Percentiles rank a stretch among this genome's conserved stretches.
Conservation (phyloP, 371 early-diverging fungal species). For the Mucor velutinosus region DNA sequence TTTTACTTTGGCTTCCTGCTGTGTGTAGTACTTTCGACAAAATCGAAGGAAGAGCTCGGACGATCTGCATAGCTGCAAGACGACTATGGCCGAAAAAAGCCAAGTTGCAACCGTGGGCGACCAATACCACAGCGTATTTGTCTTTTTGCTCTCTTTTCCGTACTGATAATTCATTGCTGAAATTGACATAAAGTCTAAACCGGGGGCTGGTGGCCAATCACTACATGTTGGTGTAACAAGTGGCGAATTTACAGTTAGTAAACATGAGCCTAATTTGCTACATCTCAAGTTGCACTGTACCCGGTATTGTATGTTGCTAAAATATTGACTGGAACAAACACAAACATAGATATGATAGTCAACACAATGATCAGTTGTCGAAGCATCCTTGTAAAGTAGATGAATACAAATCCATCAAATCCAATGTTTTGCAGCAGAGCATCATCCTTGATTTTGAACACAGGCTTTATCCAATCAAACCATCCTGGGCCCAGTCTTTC, state of each 20-base stretch:
- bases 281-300: constrained; percentile 12
- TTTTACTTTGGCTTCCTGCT: not conserved
- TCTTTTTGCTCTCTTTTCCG: constrained; percentile 15
- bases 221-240: constrained; percentile 37
- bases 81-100: constrained; percentile 51
- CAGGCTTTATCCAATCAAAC: constrained; percentile 68
- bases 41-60: constrained; percentile 52
- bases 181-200: constrained; percentile 38
- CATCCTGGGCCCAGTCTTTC: constrained; percentile 20
- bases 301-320: constrained; percentile 48
- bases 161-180: constrained; percentile 35
- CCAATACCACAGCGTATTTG: constrained; percentile 51
- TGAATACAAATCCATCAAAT: constrained; percentile 76
- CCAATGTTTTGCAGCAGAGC: constrained; percentile 66
- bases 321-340: constrained; percentile 66
- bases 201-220: constrained; percentile 44
- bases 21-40: constrained; percentile 55
- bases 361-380: constrained; percentile 56
- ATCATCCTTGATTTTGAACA: constrained; percentile 62
- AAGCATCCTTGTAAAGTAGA: constrained; percentile 68
- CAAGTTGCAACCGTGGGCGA: constrained; percentile 62
- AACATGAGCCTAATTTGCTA: not conserved
- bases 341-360: constrained; percentile 56
- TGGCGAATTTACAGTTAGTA: constrained; percentile 18
- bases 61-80: constrained; percentile 46